These are phyloP conservation scores for Kazachstania bromeliacearum DNA, from an alignment of 805 yeast species.

Conservation along the genomic window DNA sequence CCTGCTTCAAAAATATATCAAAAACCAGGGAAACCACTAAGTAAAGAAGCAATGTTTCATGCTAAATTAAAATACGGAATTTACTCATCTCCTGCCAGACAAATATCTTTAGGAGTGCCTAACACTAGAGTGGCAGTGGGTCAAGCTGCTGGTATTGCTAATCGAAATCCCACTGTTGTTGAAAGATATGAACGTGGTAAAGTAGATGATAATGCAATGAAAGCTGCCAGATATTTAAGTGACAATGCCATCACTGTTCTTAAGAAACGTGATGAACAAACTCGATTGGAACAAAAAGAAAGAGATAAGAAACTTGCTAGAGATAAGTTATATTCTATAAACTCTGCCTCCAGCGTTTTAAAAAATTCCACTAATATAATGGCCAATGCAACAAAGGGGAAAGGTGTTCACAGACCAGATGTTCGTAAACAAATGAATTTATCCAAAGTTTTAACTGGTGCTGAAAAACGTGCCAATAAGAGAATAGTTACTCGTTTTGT, in stretches of 20 bases:
- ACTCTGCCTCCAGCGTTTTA: slow-evolving; percentile 3
- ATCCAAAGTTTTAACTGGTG: slow-evolving; percentile 24
- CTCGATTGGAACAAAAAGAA: slow-evolving; percentile 28
- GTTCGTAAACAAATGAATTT: slow-evolving; percentile 17
- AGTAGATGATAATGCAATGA: slow-evolving; percentile 36
- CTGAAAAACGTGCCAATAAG: slow-evolving; percentile 21
- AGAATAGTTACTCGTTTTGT: slow-evolving; percentile 17
- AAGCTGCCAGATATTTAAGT: slow-evolving; percentile 28
- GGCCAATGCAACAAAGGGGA: not conserved
- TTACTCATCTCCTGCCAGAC: slow-evolving; percentile 35
- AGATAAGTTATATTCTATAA: slow-evolving; percentile 2
- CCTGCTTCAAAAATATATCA: slow-evolving; percentile 41
- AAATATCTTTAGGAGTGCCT: slow-evolving; percentile 48
- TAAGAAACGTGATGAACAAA: slow-evolving; percentile 26
- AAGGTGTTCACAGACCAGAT: not conserved
- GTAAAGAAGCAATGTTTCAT: slow-evolving; percentile 65
- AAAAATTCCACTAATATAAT: not conserved
- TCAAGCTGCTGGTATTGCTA: slow-evolving; percentile 66
- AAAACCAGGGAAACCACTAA: slow-evolving; percentile 58
- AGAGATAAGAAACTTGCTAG: not conserved
- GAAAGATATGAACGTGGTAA: slow-evolving; percentile 6
- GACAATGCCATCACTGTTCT: slow-evolving; percentile 20
- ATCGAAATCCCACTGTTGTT: slow-evolving; percentile 17
- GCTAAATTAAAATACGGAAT: slow-evolving; percentile 65
- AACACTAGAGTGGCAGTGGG: slow-evolving; percentile 50